A percentile compares a stretch with the other conserved stretches of the same genome.
These are phyloP conservation scores for Aspergillus flavus DNA, from an alignment of 2,329 filamentous ascomycete species.

Conservation along the genomic window DNA sequence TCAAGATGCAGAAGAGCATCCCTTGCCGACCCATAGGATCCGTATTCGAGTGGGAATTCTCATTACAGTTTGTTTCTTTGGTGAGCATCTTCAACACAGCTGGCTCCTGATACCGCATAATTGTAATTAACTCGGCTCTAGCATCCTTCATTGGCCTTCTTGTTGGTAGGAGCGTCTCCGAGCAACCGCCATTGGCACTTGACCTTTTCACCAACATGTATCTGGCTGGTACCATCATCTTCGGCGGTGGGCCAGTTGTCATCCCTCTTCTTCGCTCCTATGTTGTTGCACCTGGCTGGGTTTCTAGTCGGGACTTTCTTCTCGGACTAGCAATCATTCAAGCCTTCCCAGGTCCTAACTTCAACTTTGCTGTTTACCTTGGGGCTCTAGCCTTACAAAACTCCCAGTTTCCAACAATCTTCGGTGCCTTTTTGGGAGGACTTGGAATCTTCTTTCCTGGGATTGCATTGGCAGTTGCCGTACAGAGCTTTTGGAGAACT, in stretches of 20 bases:
- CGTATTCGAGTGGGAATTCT: conserved; percentile 50
- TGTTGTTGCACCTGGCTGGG: conserved; percentile 70
- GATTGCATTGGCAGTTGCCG: conserved; percentile 34
- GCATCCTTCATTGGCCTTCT: no score
- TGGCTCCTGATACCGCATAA: no score
- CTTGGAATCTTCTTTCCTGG: conserved; percentile 47
- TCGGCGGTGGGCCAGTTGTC: conserved; percentile 66
- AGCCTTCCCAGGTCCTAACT: conserved; percentile 64
- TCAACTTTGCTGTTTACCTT: conserved; percentile 59
- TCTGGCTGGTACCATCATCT: conserved; percentile 70
- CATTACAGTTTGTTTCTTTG: conserved; percentile 38
- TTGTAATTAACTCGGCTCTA: no score
- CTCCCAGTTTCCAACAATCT: conserved; percentile 32
- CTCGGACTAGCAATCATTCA: conserved; percentile 73
- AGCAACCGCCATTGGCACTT: no score
- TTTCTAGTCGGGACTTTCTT: conserved; percentile 69
- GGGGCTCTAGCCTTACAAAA: conserved; percentile 52
- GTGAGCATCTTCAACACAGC: conserved; percentile 20
- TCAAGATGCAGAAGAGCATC: neutral
- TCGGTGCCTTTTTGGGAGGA: conserved; percentile 56
- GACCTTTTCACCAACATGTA: conserved; percentile 73
- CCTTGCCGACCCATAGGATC: conserved; percentile 36
- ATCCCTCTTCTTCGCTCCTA: conserved; percentile 63
- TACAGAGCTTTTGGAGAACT: conserved; percentile 57
- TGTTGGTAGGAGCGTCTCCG: no score